Percentiles rank a stretch among this genome's conserved stretches.
These are phyloP conservation scores for Firmiana major DNA, from an alignment of 345 rosid genomes.

Conservation along the genomic window DNA sequence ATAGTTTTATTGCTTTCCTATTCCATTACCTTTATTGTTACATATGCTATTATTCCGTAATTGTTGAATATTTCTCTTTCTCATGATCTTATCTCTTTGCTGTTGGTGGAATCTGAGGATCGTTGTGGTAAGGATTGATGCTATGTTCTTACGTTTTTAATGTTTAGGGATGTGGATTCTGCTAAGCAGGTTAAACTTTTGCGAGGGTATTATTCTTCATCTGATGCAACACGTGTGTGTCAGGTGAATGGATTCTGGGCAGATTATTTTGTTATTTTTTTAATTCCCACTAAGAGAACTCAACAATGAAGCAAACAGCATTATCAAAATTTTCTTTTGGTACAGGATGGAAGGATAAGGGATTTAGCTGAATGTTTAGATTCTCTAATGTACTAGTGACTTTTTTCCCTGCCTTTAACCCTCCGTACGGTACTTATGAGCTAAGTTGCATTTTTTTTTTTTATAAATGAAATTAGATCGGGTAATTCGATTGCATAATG, in stretches of 20 bases:
- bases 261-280: too few species aligned
- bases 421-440: background rate
- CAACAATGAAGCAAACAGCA: too few species aligned
- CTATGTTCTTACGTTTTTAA: background rate
- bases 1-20: constrained; percentile 7
- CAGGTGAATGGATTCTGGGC: too few species aligned
- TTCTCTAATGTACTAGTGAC: background rate
- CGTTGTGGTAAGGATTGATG: constrained; percentile 9
- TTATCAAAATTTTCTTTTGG: too few species aligned
- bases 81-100: background rate
- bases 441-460: too few species aligned
- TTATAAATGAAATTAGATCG: too few species aligned
- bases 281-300: too few species aligned
- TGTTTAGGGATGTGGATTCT: background rate
- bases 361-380: background rate
- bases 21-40: constrained; percentile 12
- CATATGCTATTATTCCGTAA: background rate
- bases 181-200: background rate
- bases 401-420: background rate
- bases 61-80: background rate
- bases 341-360: background rate
- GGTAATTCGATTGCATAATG: too few species aligned
- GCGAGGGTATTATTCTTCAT: background rate
- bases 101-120: background rate
- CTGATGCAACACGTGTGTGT: background rate